Evolutionary conservation across 169 alveolate genomes (phyloP).

Genomic region (Cystoisospora suis): DNA sequence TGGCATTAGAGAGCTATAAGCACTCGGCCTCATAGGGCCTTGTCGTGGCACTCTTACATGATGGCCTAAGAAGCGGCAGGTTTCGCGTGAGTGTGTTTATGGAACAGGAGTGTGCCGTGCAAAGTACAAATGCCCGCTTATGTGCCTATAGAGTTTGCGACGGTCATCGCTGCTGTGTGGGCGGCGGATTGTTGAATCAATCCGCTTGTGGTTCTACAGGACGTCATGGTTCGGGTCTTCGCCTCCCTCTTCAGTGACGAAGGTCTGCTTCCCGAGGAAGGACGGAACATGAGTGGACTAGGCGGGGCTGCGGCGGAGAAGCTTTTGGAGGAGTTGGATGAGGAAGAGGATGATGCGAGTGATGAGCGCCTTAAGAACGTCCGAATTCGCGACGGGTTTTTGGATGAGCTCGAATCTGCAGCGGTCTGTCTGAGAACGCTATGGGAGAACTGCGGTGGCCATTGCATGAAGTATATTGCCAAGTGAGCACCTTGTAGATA

Average conservation of each 20-base stretch:
- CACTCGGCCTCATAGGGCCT: too few species aligned
- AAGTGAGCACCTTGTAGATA: not conserved
- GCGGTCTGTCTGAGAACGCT: constrained; percentile 27
- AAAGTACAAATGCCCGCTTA: too few species aligned
- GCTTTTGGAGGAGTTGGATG: constrained; percentile 21
- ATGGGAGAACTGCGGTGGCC: constrained; percentile 47
- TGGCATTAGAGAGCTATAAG: too few species aligned
- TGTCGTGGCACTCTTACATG: too few species aligned
- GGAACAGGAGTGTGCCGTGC: too few species aligned
- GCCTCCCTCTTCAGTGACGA: constrained; percentile 44
- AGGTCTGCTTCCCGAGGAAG: constrained; percentile 8
- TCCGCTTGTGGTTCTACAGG: constrained; percentile 24
- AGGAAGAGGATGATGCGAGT: not conserved
- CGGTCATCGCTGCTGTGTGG: too few species aligned
- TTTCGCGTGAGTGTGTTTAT: too few species aligned
- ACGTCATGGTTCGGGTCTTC: constrained; percentile 39
- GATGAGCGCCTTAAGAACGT: not conserved
- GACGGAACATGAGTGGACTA: not conserved
- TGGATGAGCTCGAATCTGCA: constrained; percentile 45
- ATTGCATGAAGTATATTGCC: constrained; percentile 7
- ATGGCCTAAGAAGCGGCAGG: too few species aligned
- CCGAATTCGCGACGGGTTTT: constrained; percentile 27
- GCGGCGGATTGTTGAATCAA: too few species aligned
- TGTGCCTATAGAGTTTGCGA: too few species aligned
- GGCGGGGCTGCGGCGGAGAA: not conserved